phyloP scores from a whole-genome alignment of 768 basidiomycete genomes.

The Leucogyrophana mollusca region DNA sequence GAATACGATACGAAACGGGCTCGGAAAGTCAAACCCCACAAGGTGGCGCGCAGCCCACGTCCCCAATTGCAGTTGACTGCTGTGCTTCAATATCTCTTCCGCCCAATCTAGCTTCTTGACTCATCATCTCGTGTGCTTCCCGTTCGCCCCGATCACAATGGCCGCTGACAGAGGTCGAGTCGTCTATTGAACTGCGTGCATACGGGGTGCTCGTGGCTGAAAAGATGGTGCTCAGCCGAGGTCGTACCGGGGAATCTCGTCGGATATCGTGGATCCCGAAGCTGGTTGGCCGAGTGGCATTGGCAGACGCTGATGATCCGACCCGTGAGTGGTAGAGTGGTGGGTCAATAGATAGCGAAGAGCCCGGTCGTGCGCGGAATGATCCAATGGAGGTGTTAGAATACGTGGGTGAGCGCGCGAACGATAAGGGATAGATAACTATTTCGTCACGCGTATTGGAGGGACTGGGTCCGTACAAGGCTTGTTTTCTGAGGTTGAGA shows the following conservation, averaged over 20 bases:
- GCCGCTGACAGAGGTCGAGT: too few relatives aligned
- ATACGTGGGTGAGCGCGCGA: not conserved
- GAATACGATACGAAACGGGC: too few relatives aligned
- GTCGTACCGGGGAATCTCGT: not conserved
- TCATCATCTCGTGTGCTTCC: too few relatives aligned
- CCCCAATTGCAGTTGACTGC: too few relatives aligned
- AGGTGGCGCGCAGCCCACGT: too few relatives aligned
- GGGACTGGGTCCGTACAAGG: not conserved
- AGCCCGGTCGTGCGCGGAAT: not conserved
- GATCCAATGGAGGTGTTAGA: not conserved
- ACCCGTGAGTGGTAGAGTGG: not conserved
- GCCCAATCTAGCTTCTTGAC: too few relatives aligned
- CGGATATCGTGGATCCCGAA: not conserved
- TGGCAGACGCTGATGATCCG: slow-evolving; percentile 1
- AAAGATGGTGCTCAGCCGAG: slow-evolving; percentile 3
- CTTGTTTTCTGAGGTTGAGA: slow-evolving; percentile 50
- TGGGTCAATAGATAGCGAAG: not conserved
- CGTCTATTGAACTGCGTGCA: not conserved
- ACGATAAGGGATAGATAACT: not conserved
- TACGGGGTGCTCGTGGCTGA: not conserved
- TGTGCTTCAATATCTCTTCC: too few relatives aligned
- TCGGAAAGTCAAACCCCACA: too few relatives aligned
- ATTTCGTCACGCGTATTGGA: too few relatives aligned
- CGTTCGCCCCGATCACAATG: too few relatives aligned
- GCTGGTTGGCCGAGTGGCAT: not conserved